phyloP scores from a whole-genome alignment of 1,139 yeast genomes.

The Blastobotrys apis region DNA sequence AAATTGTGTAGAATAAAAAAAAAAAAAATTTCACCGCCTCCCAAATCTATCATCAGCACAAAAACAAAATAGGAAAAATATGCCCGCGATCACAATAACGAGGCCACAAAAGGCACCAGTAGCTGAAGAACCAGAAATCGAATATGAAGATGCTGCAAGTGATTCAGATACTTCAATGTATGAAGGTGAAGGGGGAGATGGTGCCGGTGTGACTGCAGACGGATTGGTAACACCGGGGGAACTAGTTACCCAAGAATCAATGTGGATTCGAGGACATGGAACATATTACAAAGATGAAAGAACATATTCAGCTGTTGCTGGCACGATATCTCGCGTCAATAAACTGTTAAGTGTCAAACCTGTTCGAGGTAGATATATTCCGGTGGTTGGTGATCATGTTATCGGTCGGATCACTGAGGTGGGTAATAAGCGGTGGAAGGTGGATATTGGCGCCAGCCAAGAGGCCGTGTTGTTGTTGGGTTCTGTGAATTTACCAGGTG shows the following conservation, averaged over 20 bases:
- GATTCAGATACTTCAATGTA: conserved; percentile 18
- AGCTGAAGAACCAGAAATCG: conserved; percentile 9
- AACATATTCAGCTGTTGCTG: conserved; percentile 91
- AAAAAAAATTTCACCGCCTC: no score
- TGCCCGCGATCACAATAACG: conserved; percentile 16
- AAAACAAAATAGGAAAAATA: background rate
- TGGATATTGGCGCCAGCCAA: conserved; percentile 89
- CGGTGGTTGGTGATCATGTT: conserved; percentile 95
- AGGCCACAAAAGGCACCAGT: conserved; percentile 11
- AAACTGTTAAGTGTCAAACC: conserved; percentile 82
- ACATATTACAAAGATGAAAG: conserved; percentile 67
- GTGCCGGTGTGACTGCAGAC: conserved; percentile 8
- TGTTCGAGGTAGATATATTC: conserved; percentile 77
- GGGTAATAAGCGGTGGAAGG: conserved; percentile 92
- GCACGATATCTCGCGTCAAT: conserved; percentile 81
- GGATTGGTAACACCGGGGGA: conserved; percentile 92
- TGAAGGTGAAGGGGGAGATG: conserved; percentile 26
- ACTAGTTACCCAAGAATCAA: conserved; percentile 86
- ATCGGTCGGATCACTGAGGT: conserved; percentile 94
- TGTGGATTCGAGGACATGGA: conserved; percentile 99
- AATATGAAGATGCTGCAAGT: conserved; percentile 19
- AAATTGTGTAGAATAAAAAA: conserved; percentile 1
- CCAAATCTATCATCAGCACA: conserved; percentile 1
- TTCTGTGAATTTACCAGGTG: conserved; percentile 95
- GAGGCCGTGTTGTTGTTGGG: conserved; percentile 92